phyloP scores from a whole-genome alignment of 1,139 yeast species.

The Saccharomycopsis hybrid region DNA sequence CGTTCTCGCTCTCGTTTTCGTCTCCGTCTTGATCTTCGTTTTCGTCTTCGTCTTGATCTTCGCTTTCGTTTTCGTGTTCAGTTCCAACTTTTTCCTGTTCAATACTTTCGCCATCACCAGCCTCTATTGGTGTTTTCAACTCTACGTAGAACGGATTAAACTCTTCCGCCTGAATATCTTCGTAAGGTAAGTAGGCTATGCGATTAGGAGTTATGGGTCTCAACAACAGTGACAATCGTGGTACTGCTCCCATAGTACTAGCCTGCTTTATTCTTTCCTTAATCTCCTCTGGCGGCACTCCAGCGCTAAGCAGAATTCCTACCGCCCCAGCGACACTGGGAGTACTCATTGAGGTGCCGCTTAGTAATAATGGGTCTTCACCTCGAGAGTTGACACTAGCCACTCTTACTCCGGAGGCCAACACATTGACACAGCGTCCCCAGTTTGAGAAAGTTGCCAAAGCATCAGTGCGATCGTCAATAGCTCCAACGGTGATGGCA shows the following conservation, averaged over 20 bases:
- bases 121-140: too few relatives aligned
- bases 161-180: too few relatives aligned
- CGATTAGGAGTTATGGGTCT: slow-evolving; percentile 43
- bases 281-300: slow-evolving; percentile 40
- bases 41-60: too few relatives aligned
- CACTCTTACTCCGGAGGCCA: slow-evolving; percentile 74
- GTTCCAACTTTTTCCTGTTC: too few relatives aligned
- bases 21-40: too few relatives aligned
- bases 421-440: slow-evolving; percentile 82
- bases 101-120: too few relatives aligned
- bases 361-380: slow-evolving; percentile 37
- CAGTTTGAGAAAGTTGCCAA: slow-evolving; percentile 77
- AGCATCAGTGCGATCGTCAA: slow-evolving; percentile 63
- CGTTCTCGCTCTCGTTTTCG: too few relatives aligned
- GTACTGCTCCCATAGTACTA: slow-evolving; percentile 32
- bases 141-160: too few relatives aligned
- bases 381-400: slow-evolving; percentile 34
- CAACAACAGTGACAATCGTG: slow-evolving; percentile 31
- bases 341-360: slow-evolving; percentile 89
- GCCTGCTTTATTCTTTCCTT: slow-evolving; percentile 34
- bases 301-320: slow-evolving; percentile 59
- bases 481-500: slow-evolving; percentile 82
- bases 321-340: slow-evolving; percentile 74
- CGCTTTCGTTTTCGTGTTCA: too few relatives aligned
- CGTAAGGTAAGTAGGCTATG: slow-evolving; percentile 28